These are phyloP conservation scores for Tetracladium maxilliforme DNA, from an alignment of 2,329 filamentous ascomycete species.

Conservation along the genomic window DNA sequence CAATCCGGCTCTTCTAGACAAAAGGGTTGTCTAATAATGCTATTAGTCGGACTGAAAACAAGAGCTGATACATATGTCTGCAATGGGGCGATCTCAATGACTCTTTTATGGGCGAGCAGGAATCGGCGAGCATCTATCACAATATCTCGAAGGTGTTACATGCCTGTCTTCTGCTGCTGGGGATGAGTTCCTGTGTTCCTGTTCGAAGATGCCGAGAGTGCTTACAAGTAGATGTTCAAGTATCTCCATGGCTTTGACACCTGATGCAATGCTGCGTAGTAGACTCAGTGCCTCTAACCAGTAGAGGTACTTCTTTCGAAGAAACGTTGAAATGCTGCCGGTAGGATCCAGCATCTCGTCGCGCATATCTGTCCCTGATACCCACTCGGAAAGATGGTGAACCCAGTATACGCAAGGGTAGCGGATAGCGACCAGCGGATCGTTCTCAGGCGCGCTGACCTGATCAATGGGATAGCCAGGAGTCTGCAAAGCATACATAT, in stretches of 20 bases:
- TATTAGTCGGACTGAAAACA: conserved; percentile 11
- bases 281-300: conserved; percentile 15
- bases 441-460: conserved; percentile 7
- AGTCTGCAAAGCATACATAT: conserved; percentile 17
- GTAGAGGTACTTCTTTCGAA: conserved; percentile 10
- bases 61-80: conserved; percentile 14
- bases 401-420: conserved; percentile 21
- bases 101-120: conserved; percentile 9
- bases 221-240: conserved; percentile 7
- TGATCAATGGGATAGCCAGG: conserved; percentile 10
- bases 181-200: background rate
- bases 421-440: conserved; percentile 11
- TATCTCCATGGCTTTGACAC: conserved; percentile 7
- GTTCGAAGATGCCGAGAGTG: conserved; percentile 2
- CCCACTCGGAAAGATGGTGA: conserved; percentile 10
- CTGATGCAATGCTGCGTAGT: conserved; percentile 6
- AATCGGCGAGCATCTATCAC: conserved; percentile 12
- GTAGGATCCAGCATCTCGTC: conserved; percentile 6
- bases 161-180: background rate
- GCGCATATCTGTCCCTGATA: conserved; percentile 1
- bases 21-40: conserved; percentile 6
- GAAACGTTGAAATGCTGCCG: conserved; percentile 9
- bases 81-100: conserved; percentile 10
- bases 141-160: no score
- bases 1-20: conserved; percentile 6